Conservation (phyloP, 208 protist genomes). For the Trypanosoma lewisi region DNA sequence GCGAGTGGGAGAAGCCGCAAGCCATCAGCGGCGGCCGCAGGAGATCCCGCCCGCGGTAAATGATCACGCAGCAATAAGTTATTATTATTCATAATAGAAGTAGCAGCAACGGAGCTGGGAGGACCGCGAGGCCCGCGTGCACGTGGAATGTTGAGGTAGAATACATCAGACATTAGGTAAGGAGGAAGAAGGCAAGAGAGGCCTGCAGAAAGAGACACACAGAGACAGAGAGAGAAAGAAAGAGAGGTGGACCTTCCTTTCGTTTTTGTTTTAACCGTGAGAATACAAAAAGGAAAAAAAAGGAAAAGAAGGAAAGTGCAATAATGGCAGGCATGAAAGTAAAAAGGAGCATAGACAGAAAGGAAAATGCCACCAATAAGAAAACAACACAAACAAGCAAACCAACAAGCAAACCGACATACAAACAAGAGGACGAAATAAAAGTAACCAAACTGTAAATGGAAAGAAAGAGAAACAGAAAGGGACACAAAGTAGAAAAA, state of each 20-base stretch:
- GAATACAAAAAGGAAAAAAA: conserved; percentile 18
- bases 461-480: not conserved
- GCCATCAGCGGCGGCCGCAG: too few relatives aligned
- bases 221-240: conserved; percentile 22
- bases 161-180: conserved; percentile 22
- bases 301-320: conserved; percentile 17
- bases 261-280: too few relatives aligned
- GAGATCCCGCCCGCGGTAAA: not conserved
- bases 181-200: conserved; percentile 15
- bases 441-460: not conserved
- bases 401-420: too few relatives aligned
- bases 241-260: too few relatives aligned
- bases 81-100: not conserved
- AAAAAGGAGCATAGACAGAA: conserved; percentile 25
- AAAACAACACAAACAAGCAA: too few relatives aligned
- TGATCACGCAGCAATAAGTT: not conserved
- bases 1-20: not conserved
- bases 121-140: not conserved
- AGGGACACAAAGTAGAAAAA: not conserved
- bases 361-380: not conserved
- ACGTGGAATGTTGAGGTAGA: conserved; percentile 21
- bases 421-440: too few relatives aligned
- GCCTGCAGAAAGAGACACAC: not conserved
- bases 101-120: not conserved
- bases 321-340: conserved; percentile 19